Base-by-base conservation (phyloP, 176 grass and related monocot genomes). In the Olyra latifolia region DNA sequence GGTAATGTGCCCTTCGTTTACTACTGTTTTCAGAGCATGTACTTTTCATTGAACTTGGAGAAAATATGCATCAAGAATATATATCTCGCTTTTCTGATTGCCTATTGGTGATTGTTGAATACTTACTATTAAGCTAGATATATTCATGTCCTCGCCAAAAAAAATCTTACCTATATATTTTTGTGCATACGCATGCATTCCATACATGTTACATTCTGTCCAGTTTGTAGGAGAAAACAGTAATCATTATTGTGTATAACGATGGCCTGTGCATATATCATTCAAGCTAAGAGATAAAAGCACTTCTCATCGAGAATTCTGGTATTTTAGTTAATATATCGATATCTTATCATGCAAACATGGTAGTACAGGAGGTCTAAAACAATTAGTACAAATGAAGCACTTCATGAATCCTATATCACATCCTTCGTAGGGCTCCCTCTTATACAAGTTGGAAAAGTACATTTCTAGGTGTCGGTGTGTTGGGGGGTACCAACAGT, bases 71-170 rank as follows among this genome's bases (percentile, higher is more conserved):
- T 79, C 56, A 59, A 59, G 23, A 25, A 14, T 27, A 59, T 59
- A 22, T 13, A 4, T 4, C 12, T 56, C 9, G 13, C 49, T 69
- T 80, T 69, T 80, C 48, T 80, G 77, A 67, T 80, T 80, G 30
- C 62, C 38, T 50, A 52, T 12, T 20, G 29, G 54, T 68, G 35
- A 67, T 1, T 57, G 54, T 28, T 14, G 57, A 48, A 29, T 17
- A 35, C 48, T 55, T 32, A 42, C n/a, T 17, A 7, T 41, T 38
- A 58, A 57, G 1, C 72, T 41, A 57, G 10, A 16, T 72, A 38
- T 1, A 35, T n/a, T n/a, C 32, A 35, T 35, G 32, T 35, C 32
- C 2, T 35, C 2, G 32, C 32, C 2, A 35, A 35, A 35, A 35
- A 35, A 35, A 35, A 4, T 4, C 32, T 35, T 35, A 35, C 4